Evolutionary conservation across 768 basidiomycete species (phyloP).

Genomic region (Termitomyces sp.): DNA sequence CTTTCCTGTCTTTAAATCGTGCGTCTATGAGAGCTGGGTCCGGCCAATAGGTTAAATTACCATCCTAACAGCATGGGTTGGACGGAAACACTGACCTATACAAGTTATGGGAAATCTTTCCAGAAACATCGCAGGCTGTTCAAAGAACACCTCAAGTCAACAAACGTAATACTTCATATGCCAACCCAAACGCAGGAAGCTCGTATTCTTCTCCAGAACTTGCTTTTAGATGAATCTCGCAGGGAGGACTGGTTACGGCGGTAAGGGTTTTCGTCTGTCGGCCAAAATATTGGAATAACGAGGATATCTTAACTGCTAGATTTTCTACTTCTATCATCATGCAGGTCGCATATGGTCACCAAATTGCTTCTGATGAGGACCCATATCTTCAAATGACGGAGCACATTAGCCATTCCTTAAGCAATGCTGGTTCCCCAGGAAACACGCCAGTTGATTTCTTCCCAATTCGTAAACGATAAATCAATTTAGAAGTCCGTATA

Average conservation of each 20-base stretch:
- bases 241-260: slow-evolving; percentile 21
- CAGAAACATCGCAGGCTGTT: slow-evolving; percentile 22
- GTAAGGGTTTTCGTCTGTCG: neutral
- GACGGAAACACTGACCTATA: neutral
- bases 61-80: slow-evolving; percentile 12
- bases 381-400: slow-evolving; percentile 33
- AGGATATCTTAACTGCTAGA: neutral
- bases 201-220: slow-evolving; percentile 24
- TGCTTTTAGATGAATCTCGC: slow-evolving; percentile 23
- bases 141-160: slow-evolving; percentile 23
- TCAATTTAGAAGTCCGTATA: neutral
- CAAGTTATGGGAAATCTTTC: slow-evolving; percentile 25
- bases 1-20: slow-evolving; percentile 11
- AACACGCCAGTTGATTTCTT: slow-evolving; percentile 16
- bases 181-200: slow-evolving; percentile 24
- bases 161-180: slow-evolving; percentile 11
- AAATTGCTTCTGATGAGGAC: slow-evolving; percentile 30
- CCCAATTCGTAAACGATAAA: slow-evolving; percentile 21
- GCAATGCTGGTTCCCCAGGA: slow-evolving; percentile 22
- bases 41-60: neutral
- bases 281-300: neutral
- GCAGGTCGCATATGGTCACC: slow-evolving; percentile 29
- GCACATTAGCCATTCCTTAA: slow-evolving; percentile 22
- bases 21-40: neutral
- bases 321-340: slow-evolving; percentile 21